Percentiles rank a stretch among this genome's conserved stretches.
phyloP scores from a whole-genome alignment of 1,284 basidiomycete species.

The Cystobasidium slooffiae region DNA sequence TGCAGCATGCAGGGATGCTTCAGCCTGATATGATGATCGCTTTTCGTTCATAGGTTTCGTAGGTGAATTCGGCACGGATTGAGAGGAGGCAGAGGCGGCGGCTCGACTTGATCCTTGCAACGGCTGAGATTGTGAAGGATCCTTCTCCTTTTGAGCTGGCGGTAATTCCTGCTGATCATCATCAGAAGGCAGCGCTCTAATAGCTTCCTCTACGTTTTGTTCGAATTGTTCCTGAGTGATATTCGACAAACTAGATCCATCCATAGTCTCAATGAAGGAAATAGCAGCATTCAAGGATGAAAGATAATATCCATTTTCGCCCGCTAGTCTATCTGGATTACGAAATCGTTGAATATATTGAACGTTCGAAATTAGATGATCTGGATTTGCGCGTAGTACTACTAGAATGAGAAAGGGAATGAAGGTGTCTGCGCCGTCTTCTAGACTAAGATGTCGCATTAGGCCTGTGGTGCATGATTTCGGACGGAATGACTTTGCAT shows the following conservation, averaged over 20 bases:
- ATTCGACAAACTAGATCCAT: constrained; percentile 86
- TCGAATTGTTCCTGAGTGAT: constrained; percentile 94
- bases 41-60: constrained; percentile 53
- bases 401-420: constrained; percentile 93
- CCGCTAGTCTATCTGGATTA: constrained; percentile 83
- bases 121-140: background rate
- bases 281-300: constrained; percentile 93
- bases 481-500: background rate
- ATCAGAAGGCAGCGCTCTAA: constrained; percentile 67
- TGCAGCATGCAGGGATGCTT: constrained; percentile 1
- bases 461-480: constrained; percentile 64
- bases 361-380: constrained; percentile 90
- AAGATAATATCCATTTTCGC: constrained; percentile 96
- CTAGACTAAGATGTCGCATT: constrained; percentile 73
- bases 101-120: background rate
- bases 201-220: constrained; percentile 81
- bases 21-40: constrained; percentile 69
- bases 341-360: constrained; percentile 98
- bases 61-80: constrained; percentile 48
- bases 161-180: constrained; percentile 13
- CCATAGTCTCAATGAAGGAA: constrained; percentile 95
- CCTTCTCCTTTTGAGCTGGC: background rate
- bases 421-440: constrained; percentile 77
- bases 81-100: constrained; percentile 46
- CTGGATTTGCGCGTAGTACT: constrained; percentile 89